phyloP scores from a whole-genome alignment of 2,329 filamentous ascomycete genomes.

The Aspergillus sp. region DNA sequence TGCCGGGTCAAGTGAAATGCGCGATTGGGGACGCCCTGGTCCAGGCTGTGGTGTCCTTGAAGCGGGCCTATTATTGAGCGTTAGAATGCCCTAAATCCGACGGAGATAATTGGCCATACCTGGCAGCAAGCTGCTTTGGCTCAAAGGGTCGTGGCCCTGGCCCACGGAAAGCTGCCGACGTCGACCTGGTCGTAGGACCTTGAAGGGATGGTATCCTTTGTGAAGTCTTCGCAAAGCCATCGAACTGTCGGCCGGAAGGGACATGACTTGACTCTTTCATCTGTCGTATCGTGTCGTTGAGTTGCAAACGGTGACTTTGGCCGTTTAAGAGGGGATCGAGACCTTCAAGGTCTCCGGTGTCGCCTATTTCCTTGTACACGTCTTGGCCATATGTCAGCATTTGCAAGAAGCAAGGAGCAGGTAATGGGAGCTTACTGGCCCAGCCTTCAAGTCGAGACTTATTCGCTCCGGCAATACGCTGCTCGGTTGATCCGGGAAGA shows the following conservation, averaged over 20 bases:
- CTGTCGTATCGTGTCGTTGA: constrained; percentile 28
- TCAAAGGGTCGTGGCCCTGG: neutral
- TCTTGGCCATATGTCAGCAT: constrained; percentile 31
- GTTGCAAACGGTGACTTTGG: constrained; percentile 42
- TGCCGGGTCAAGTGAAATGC: constrained; percentile 25
- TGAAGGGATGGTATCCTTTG: neutral
- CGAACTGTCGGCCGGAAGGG: constrained; percentile 1
- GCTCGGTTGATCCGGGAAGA: constrained; percentile 33
- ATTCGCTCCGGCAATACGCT: constrained; percentile 32
- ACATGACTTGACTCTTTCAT: constrained; percentile 23
- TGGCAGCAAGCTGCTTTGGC: neutral
- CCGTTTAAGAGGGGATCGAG: constrained; percentile 41
- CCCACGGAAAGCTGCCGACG: neutral
- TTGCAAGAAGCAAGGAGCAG: neutral
- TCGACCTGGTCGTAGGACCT: neutral
- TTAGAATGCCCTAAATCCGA: neutral
- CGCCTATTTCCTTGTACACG: constrained; percentile 34
- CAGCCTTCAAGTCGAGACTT: constrained; percentile 33
- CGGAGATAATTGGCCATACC: neutral
- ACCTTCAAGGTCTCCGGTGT: constrained; percentile 35
- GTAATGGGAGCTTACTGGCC: constrained; percentile 34
- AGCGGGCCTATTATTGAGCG: constrained; percentile 8
- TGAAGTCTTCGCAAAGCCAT: constrained; percentile 7
- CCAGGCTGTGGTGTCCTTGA: constrained; percentile 13
- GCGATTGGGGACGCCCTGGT: neutral